A percentile compares a stretch with the other conserved stretches of the same genome.
Conservation (phyloP, 208 protist genomes). For the Trypanosoma rangeli region DNA sequence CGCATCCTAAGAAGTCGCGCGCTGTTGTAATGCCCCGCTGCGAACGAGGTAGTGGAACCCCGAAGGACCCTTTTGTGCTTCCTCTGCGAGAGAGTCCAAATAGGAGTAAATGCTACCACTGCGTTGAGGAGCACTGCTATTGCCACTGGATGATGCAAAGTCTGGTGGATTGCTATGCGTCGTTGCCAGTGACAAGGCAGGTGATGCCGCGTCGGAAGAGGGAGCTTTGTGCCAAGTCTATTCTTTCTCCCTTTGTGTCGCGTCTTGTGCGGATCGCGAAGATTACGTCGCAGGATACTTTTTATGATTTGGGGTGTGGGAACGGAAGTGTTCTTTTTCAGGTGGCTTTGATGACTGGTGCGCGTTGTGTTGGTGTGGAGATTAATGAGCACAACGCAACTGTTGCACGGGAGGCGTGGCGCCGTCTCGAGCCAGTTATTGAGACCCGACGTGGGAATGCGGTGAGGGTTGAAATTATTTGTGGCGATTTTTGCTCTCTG, state of each 20-base stretch:
- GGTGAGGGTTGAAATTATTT: constrained; percentile 65
- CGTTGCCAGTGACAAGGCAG: constrained; percentile 49
- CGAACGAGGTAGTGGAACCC: constrained; percentile 40
- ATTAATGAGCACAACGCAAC: constrained; percentile 65
- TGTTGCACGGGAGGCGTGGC: constrained; percentile 60
- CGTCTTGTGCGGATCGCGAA: constrained; percentile 49
- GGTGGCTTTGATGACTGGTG: constrained; percentile 69
- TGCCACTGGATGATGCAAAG: constrained; percentile 47
- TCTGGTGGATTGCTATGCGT: constrained; percentile 50
- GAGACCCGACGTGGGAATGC: constrained; percentile 38
- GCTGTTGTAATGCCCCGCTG: not conserved
- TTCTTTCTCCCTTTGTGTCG: constrained; percentile 77
- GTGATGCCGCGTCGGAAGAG: constrained; percentile 37
- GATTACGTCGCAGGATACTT: constrained; percentile 42
- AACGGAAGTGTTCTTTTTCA: constrained; percentile 90
- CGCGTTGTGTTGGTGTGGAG: constrained; percentile 77
- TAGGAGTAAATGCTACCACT: constrained; percentile 53
- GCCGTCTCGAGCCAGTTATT: constrained; percentile 41
- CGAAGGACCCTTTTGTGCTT: constrained; percentile 48
- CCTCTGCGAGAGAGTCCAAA: constrained; percentile 52
- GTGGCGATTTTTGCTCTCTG: constrained; percentile 64
- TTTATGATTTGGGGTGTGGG: constrained; percentile 84
- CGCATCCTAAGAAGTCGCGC: not conserved
- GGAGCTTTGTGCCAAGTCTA: constrained; percentile 86
- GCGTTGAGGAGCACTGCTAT: constrained; percentile 37